phyloP scores from a whole-genome alignment of 495 filamentous ascomycete species.

The Neurospora terricola region DNA sequence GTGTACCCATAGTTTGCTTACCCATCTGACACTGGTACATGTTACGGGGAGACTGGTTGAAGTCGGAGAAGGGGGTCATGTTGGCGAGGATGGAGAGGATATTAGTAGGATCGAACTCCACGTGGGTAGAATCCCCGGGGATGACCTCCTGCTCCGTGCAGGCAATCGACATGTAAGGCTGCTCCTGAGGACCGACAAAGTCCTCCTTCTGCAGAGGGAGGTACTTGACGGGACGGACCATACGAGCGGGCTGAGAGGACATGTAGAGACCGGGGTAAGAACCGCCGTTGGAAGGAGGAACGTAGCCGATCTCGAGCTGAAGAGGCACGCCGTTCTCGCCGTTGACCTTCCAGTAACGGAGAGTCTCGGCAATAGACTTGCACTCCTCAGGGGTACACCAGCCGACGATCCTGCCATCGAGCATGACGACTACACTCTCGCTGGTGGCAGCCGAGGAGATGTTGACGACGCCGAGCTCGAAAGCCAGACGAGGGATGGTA shows the following conservation, averaged over 20 bases:
- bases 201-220: conserved; percentile 75
- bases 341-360: conserved; percentile 93
- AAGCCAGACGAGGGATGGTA: conserved; percentile 57
- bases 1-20: conserved; percentile 98
- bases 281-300: conserved; percentile 76
- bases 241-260: conserved; percentile 71
- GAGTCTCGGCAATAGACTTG: conserved; percentile 64
- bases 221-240: conserved; percentile 89
- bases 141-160: conserved; percentile 73
- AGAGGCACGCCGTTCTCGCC: conserved; percentile 74
- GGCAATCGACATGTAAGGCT: conserved; percentile 97
- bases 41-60: conserved; percentile 97
- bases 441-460: conserved; percentile 62
- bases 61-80: conserved; percentile 97
- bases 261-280: conserved; percentile 96
- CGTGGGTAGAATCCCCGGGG: conserved; percentile 81
- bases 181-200: conserved; percentile 85
- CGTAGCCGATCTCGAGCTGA: conserved; percentile 82
- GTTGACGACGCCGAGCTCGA: conserved; percentile 65
- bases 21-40: conserved; percentile 99
- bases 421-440: conserved; percentile 76
- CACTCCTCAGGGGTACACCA: conserved; percentile 82
- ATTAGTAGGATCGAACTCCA: conserved; percentile 91
- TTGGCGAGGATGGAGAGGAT: conserved; percentile 97
- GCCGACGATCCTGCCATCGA: conserved; percentile 83